Percentiles rank a stretch among this genome's conserved stretches.
Conservation (phyloP, 2,329 filamentous ascomycete genomes). For the Beauveria sp. region DNA sequence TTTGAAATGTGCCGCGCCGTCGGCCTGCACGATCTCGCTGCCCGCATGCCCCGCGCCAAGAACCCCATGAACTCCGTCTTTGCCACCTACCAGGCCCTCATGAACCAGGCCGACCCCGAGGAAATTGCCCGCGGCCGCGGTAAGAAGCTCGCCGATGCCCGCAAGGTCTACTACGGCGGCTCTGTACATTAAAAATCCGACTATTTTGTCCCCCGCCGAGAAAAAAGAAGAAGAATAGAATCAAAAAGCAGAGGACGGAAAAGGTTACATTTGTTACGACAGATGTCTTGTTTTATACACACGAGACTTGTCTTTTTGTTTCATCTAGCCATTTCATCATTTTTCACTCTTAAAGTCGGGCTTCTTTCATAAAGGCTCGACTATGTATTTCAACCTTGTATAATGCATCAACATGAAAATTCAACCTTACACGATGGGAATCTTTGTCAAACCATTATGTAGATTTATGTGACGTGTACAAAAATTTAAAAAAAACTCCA, state of each 20-base stretch:
- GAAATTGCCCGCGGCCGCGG: conserved; percentile 82
- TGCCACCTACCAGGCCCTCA: conserved; percentile 75
- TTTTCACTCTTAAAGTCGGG: too few species aligned
- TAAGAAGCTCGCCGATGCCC: conserved; percentile 91
- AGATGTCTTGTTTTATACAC: too few species aligned
- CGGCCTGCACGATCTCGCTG: conserved; percentile 81
- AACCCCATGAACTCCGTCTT: conserved; percentile 99
- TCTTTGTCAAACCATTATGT: too few species aligned
- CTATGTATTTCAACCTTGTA: too few species aligned
- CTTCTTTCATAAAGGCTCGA: too few species aligned
- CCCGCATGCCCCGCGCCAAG: conserved; percentile 72
- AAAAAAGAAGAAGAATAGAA: neutral
- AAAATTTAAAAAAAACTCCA: neutral
- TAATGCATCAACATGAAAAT: too few species aligned
- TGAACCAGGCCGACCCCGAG: conserved; percentile 78
- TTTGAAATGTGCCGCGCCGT: conserved; percentile 88
- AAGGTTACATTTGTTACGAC: neutral
- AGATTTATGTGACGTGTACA: too few species aligned
- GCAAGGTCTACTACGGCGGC: conserved; percentile 95
- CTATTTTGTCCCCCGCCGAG: too few species aligned
- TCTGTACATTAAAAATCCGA: conserved; percentile 47
- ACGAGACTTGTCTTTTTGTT: too few species aligned
- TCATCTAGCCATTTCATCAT: too few species aligned
- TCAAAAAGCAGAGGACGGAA: neutral
- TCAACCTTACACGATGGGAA: too few species aligned